Percentiles rank a stretch among this genome's conserved stretches.
Conservation (phyloP, 2,329 filamentous ascomycete genomes). For the Colletotrichum incanum region DNA sequence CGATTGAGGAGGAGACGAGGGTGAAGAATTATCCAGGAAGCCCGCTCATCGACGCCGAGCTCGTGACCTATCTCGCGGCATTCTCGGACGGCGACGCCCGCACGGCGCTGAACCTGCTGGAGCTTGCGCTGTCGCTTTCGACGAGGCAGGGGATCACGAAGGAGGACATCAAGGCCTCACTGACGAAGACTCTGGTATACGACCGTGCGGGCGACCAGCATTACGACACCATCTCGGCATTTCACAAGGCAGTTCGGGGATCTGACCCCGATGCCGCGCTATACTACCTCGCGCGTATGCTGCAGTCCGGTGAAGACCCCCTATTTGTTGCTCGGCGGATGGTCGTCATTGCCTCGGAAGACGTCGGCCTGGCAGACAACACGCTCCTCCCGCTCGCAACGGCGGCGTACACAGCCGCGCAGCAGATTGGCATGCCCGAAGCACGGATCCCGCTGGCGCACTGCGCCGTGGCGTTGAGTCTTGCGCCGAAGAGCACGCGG, state of each 20-base stretch:
- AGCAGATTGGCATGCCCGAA: conserved; percentile 96
- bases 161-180: conserved; percentile 82
- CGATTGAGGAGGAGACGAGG: conserved; percentile 72
- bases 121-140: conserved; percentile 87
- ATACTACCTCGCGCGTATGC: conserved; percentile 96
- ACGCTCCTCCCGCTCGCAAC: conserved; percentile 87
- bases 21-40: conserved; percentile 51
- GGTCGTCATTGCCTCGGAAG: conserved; percentile 95
- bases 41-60: conserved; percentile 81
- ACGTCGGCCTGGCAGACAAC: conserved; percentile 92
- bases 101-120: conserved; percentile 92
- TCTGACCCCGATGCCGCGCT: conserved; percentile 89
- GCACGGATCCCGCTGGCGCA: conserved; percentile 94
- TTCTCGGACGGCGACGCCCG: conserved; percentile 95
- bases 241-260: conserved; percentile 95
- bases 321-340: conserved; percentile 93
- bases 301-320: conserved; percentile 94
- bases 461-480: conserved; percentile 83
- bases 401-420: conserved; percentile 86
- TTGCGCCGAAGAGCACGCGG: conserved; percentile 89
- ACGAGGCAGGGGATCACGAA: conserved; percentile 76
- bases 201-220: conserved; percentile 96
- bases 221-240: conserved; percentile 97
- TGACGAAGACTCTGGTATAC: conserved; percentile 95
- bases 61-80: conserved; percentile 85